phyloP scores from a whole-genome alignment of 352 stramenopile species.

The Aphanomyces invadans region DNA sequence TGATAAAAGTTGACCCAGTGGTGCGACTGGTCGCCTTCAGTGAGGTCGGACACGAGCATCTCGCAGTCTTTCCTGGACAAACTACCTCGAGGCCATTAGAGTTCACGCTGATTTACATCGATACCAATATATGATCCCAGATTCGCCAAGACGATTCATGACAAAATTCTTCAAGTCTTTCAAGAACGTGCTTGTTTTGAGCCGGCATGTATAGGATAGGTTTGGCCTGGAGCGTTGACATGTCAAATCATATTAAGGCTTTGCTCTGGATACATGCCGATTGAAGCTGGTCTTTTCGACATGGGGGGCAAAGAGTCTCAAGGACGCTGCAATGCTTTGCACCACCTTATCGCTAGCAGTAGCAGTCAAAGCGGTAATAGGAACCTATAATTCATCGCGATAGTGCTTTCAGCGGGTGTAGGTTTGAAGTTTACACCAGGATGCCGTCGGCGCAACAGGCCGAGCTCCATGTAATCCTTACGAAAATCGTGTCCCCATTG shows the following conservation, averaged over 20 bases:
- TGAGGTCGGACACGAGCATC: not conserved
- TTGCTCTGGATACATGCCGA: no score
- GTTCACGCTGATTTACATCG: no score
- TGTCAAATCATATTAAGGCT: no score
- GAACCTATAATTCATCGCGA: constrained; percentile 24
- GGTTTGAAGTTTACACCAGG: constrained; percentile 12
- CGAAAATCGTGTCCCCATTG: constrained; percentile 35
- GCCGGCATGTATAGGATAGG: constrained; percentile 7
- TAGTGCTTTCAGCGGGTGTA: no score
- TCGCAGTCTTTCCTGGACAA: constrained; percentile 19
- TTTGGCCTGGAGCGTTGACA: no score
- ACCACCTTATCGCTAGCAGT: constrained; percentile 21
- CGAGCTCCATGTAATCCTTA: constrained; percentile 29
- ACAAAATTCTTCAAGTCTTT: constrained; percentile 17
- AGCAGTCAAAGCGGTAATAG: constrained; percentile 26
- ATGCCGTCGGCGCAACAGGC: constrained; percentile 38
- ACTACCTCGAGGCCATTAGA: constrained; percentile 3
- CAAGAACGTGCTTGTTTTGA: constrained; percentile 7
- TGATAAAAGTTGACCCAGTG: constrained; percentile 18
- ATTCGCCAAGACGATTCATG: not conserved
- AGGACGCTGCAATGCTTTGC: not conserved
- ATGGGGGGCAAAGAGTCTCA: not conserved
- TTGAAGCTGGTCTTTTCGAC: constrained; percentile 9
- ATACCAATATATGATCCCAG: no score
- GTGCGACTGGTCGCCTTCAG: not conserved